phyloP scores from a whole-genome alignment of 148 eudicot genomes.

The Chenopodium formosanum region DNA sequence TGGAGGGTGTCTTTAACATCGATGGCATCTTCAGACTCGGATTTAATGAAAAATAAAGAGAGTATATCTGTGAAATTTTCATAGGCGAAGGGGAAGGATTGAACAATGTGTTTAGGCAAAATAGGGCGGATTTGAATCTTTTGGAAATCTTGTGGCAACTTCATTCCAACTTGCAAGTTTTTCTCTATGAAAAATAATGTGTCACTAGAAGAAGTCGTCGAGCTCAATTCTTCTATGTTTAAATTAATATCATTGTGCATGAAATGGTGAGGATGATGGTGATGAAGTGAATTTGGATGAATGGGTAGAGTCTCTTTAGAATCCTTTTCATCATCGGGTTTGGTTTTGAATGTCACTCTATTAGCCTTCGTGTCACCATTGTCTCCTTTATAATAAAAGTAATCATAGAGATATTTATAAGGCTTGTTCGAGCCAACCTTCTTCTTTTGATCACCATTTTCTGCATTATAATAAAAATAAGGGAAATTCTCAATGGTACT shows the following conservation, averaged over 20 bases:
- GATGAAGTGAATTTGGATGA: too few species aligned
- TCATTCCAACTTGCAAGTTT: constrained; percentile 3
- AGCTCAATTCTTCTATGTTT: background rate
- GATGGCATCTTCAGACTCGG: background rate
- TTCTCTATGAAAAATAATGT: constrained; percentile 8
- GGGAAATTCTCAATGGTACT: too few species aligned
- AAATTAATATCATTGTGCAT: background rate
- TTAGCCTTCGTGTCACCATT: too few species aligned
- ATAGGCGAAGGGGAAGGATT: background rate
- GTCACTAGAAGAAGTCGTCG: background rate
- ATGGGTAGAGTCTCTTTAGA: too few species aligned
- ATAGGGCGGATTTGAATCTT: background rate
- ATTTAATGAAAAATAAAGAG: background rate
- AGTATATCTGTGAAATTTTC: background rate
- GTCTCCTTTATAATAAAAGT: too few species aligned
- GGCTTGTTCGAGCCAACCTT: too few species aligned
- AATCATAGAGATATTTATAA: too few species aligned
- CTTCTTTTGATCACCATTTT: too few species aligned
- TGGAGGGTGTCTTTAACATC: background rate
- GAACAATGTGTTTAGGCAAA: background rate
- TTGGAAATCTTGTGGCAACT: constrained; percentile 10
- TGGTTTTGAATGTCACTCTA: too few species aligned
- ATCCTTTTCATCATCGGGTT: too few species aligned
- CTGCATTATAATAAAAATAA: too few species aligned
- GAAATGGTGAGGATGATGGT: background rate